phyloP scores from a whole-genome alignment of 2,329 filamentous ascomycete species.

The Bisporella sp. region DNA sequence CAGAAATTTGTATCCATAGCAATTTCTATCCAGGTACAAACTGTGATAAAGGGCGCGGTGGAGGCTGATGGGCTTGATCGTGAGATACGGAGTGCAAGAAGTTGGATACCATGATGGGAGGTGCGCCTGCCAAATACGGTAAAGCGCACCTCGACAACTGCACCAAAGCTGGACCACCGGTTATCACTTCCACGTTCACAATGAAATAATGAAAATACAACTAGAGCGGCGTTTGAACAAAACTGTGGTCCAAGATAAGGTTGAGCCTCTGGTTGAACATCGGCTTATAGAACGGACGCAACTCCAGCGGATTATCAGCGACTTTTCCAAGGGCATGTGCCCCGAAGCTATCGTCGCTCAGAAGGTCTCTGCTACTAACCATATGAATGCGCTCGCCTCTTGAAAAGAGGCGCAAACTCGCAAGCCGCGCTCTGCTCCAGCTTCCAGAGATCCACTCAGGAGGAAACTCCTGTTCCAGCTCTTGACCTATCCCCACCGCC shows the following conservation, averaged over 20 bases:
- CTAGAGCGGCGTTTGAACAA: slow-evolving; percentile 7
- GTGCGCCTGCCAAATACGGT: no score
- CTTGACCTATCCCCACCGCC: slow-evolving; percentile 2
- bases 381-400: slow-evolving; percentile 12
- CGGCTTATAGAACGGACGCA: slow-evolving; percentile 14
- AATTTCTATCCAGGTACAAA: no score
- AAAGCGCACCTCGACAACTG: no score
- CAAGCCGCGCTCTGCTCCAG: slow-evolving; percentile 1
- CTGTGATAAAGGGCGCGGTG: no score
- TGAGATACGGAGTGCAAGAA: no score
- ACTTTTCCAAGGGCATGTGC: slow-evolving; percentile 15
- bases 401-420: slow-evolving; percentile 12
- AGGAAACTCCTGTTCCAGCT: neutral
- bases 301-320: slow-evolving; percentile 13
- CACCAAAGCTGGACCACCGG: neutral
- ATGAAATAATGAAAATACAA: slow-evolving; percentile 16
- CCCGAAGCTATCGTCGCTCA: slow-evolving; percentile 8
- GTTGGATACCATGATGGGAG: no score
- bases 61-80: no score
- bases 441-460: slow-evolving; percentile 6
- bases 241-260: neutral
- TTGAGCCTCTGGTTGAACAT: slow-evolving; percentile 12
- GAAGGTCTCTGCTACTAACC: slow-evolving; percentile 14
- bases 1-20: no score
- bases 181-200: slow-evolving; percentile 16